phyloP scores from a whole-genome alignment of 176 grass and related monocot genomes.

The Paspalum notatum region DNA sequence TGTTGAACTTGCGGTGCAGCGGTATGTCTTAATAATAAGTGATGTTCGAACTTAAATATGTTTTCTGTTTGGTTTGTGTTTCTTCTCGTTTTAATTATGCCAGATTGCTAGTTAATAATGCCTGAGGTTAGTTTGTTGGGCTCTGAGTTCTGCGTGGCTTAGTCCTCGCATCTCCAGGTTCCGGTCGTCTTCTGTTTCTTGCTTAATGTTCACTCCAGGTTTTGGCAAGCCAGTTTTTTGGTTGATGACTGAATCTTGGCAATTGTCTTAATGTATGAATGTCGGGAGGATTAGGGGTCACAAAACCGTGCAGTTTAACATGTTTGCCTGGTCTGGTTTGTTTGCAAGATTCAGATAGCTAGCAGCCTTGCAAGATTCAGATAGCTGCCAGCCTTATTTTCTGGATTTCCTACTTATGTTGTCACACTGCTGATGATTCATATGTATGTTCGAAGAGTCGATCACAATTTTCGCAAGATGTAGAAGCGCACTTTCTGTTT shows the following conservation, averaged over 20 bases:
- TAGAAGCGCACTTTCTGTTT: no score
- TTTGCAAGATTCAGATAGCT: background rate
- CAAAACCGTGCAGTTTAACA: background rate
- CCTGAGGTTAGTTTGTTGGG: background rate
- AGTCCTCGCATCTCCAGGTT: background rate
- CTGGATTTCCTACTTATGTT: no score
- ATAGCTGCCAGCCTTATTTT: no score
- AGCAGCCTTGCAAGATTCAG: no score
- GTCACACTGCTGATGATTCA: no score
- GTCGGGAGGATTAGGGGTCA: no score
- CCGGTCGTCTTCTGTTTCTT: background rate
- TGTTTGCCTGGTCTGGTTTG: background rate
- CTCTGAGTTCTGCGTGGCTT: background rate
- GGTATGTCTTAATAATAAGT: conserved; percentile 23
- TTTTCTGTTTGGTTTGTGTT: background rate
- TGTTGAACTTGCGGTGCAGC: background rate
- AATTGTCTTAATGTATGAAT: no score
- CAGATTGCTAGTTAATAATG: background rate
- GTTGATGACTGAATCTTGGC: no score
- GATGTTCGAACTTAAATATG: background rate
- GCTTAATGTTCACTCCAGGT: background rate
- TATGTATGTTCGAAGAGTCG: no score
- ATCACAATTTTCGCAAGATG: no score
- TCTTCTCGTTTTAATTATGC: accelerated
- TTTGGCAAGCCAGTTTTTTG: background rate